A percentile compares a stretch with the other conserved stretches of the same genome.
phyloP scores from a whole-genome alignment of 2,329 filamentous ascomycete species.

The Cryoendolithus antarcticus region DNA sequence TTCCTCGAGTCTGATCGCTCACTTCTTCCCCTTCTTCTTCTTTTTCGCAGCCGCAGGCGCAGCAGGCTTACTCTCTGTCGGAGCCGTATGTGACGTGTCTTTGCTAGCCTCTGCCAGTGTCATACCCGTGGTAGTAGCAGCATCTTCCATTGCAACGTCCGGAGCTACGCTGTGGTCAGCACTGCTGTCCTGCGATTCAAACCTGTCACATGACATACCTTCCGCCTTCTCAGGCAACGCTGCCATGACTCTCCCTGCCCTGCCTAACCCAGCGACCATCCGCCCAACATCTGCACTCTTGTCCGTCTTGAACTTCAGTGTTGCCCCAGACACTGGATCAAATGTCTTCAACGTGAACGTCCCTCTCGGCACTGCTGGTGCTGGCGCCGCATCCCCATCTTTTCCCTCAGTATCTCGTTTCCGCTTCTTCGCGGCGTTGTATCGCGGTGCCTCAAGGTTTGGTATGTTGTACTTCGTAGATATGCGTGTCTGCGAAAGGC shows the following conservation, averaged over 20 bases:
- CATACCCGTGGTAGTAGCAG: slow-evolving; percentile 9
- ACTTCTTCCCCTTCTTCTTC: slow-evolving; percentile 41
- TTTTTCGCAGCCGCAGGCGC: slow-evolving; percentile 32
- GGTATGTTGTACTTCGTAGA: slow-evolving; percentile 79
- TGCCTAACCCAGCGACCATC: slow-evolving; percentile 63
- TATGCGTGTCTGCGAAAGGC: slow-evolving; percentile 57
- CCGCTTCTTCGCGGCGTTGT: slow-evolving; percentile 15
- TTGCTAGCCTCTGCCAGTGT: slow-evolving; percentile 8
- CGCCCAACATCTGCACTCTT: slow-evolving; percentile 84
- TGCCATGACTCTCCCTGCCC: slow-evolving; percentile 54
- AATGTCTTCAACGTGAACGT: slow-evolving; percentile 78
- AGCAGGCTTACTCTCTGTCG: slow-evolving; percentile 5
- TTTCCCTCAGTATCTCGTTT: slow-evolving; percentile 15
- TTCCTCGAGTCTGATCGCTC: slow-evolving; percentile 5
- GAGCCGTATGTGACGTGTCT: slow-evolving; percentile 1
- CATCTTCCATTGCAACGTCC: slow-evolving; percentile 24
- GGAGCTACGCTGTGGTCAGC: slow-evolving; percentile 2
- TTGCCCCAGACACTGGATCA: slow-evolving; percentile 67
- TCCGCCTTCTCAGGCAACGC: slow-evolving; percentile 32
- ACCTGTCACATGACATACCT: slow-evolving; percentile 12
- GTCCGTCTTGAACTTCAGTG: slow-evolving; percentile 81
- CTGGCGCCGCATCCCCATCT: slow-evolving; percentile 17
- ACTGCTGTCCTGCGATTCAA: too few relatives aligned
- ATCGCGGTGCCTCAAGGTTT: slow-evolving; percentile 19
- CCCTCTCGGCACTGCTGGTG: slow-evolving; percentile 46